phyloP scores from a whole-genome alignment of 176 grass and related monocot genomes.

The Neostapfia colusana region DNA sequence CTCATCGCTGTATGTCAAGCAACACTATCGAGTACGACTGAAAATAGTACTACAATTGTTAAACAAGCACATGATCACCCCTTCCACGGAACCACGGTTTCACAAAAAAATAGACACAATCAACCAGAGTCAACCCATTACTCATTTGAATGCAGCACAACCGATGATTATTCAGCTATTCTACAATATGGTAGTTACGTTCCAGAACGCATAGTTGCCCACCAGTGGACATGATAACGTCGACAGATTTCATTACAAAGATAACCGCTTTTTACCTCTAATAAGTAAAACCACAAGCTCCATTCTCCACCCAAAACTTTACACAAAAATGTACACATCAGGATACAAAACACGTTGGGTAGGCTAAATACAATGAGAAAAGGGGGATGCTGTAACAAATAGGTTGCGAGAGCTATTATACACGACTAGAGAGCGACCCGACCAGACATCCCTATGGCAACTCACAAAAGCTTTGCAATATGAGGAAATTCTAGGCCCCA shows the following conservation, averaged over 20 bases:
- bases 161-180: neutral
- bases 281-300: constrained; percentile 30
- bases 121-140: too few relatives aligned
- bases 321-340: constrained; percentile 48
- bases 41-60: too few relatives aligned
- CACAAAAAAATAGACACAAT: too few relatives aligned
- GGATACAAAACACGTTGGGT: too few relatives aligned
- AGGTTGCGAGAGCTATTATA: constrained; percentile 51
- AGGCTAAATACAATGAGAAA: constrained; percentile 38
- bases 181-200: neutral
- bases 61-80: too few relatives aligned
- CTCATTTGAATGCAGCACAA: neutral
- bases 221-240: neutral
- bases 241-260: neutral
- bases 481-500: constrained; percentile 38
- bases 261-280: neutral
- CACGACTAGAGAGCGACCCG: constrained; percentile 30
- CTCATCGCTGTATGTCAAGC: too few relatives aligned
- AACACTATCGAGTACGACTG: neutral
- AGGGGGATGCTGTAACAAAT: constrained; percentile 22
- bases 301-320: constrained; percentile 42
- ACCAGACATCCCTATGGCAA: constrained; percentile 33
- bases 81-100: too few relatives aligned
- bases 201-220: neutral
- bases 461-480: constrained; percentile 46